Conservation (phyloP, 345 rosid species). For the Lepidium aucheri region DNA sequence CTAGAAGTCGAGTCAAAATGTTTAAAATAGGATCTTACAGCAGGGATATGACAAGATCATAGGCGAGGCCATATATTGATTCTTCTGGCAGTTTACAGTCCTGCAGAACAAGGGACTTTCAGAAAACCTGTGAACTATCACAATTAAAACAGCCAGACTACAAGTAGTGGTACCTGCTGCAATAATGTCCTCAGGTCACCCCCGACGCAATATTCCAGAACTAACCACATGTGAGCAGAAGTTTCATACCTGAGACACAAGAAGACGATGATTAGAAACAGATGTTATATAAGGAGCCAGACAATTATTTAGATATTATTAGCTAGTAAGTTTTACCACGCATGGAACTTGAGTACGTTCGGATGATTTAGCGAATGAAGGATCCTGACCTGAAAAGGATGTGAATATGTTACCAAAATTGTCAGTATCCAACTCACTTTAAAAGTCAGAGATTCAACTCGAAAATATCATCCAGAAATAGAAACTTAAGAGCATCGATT, state of each 20-base stretch:
- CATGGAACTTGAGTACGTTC: slow-evolving; percentile 71
- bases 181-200: slow-evolving; percentile 83
- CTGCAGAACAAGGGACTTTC: slow-evolving; percentile 33
- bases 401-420: background rate
- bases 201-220: slow-evolving; percentile 93
- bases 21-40: slow-evolving; percentile 45
- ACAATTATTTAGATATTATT: background rate
- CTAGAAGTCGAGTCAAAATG: background rate
- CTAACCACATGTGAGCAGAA: slow-evolving; percentile 95
- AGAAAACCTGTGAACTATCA: slow-evolving; percentile 5
- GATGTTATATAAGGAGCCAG: background rate
- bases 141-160: background rate
- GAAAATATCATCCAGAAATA: slow-evolving; percentile 12
- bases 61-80: slow-evolving; percentile 71
- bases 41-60: slow-evolving; percentile 70
- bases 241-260: slow-evolving; percentile 71
- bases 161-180: slow-evolving; percentile 56
- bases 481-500: slow-evolving; percentile 5
- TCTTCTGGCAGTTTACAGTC: slow-evolving; percentile 89
- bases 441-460: background rate
- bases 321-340: slow-evolving; percentile 50
- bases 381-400: slow-evolving; percentile 64
- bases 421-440: background rate
- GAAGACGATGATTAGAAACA: background rate
- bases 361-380: slow-evolving; percentile 81